A percentile compares a stretch with the other conserved stretches of the same genome.
Conservation (phyloP, 2,329 filamentous ascomycete genomes). For the Paecilomyces formosus region DNA sequence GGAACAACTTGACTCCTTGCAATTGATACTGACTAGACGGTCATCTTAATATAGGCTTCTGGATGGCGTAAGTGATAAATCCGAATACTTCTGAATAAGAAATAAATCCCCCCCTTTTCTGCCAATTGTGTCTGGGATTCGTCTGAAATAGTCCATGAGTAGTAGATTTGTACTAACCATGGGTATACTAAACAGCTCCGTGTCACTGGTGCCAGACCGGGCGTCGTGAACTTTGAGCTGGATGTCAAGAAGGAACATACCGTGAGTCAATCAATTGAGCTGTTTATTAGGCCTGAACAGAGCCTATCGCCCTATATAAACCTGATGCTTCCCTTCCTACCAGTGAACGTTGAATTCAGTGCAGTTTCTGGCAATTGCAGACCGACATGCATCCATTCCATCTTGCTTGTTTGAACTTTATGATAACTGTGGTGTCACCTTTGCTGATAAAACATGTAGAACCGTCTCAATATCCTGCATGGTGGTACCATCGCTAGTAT, state of each 20-base stretch:
- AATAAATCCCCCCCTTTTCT: background rate
- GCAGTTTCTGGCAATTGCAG: background rate
- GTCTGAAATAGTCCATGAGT: background rate
- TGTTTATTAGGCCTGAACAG: background rate
- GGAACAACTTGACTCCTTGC: background rate
- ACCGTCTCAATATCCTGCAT: conserved; percentile 59
- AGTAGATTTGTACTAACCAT: background rate
- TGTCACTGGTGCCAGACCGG: conserved; percentile 54
- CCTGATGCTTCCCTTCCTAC: background rate
- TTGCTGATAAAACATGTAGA: conserved; percentile 32
- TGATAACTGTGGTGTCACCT: background rate
- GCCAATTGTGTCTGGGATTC: background rate
- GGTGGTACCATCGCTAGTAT: conserved; percentile 60
- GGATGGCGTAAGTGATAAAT: conserved; percentile 30
- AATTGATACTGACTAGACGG: background rate
- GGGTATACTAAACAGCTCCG: conserved; percentile 41
- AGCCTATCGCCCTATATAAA: background rate
- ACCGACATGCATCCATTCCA: too few relatives aligned
- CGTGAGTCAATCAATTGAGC: conserved; percentile 28
- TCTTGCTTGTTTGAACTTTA: too few relatives aligned
- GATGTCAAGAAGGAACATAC: conserved; percentile 60
- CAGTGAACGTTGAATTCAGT: background rate
- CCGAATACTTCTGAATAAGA: background rate
- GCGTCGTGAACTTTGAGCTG: conserved; percentile 58
- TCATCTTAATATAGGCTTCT: conserved; percentile 19